Evolutionary conservation across 345 rosid species (phyloP).

Genomic region (Rubroshorea leprosula): DNA sequence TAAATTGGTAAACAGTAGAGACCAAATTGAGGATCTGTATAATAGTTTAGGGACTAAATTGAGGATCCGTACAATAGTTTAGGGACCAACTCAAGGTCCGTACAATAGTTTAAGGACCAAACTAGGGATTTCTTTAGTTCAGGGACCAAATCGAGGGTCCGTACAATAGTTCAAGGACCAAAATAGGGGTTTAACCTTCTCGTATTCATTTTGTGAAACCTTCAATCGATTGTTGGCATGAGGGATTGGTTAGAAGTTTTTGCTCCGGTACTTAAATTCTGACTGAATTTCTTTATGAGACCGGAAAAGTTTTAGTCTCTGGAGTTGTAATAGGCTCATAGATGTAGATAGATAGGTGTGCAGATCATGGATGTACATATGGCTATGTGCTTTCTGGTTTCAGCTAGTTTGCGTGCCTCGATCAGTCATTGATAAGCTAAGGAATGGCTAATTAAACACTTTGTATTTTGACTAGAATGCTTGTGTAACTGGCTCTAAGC

Average conservation of each 20-base stretch:
- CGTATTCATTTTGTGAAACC: neutral
- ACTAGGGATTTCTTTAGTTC: no score
- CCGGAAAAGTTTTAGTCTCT: neutral
- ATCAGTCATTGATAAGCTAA: neutral
- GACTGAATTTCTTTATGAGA: neutral
- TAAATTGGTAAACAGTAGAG: no score
- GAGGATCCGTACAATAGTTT: no score
- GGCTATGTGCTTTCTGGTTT: neutral
- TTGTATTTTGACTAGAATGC: neutral
- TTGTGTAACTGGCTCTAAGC: neutral
- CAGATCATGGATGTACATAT: neutral
- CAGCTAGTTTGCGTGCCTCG: neutral
- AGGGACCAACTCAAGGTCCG: no score
- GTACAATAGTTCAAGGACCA: no score
- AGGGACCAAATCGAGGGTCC: no score
- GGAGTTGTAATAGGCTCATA: neutral
- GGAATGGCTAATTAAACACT: neutral
- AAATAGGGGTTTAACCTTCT: no score
- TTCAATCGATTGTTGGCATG: neutral
- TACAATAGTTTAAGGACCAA: no score
- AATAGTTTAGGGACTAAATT: no score
- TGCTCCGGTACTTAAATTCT: no score
- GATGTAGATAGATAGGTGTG: neutral
- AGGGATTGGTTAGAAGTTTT: neutral
- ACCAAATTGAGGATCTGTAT: no score